These are phyloP conservation scores for Sphaerulina vaccinii DNA, from an alignment of 2,329 filamentous ascomycete genomes.

Conservation along the genomic window DNA sequence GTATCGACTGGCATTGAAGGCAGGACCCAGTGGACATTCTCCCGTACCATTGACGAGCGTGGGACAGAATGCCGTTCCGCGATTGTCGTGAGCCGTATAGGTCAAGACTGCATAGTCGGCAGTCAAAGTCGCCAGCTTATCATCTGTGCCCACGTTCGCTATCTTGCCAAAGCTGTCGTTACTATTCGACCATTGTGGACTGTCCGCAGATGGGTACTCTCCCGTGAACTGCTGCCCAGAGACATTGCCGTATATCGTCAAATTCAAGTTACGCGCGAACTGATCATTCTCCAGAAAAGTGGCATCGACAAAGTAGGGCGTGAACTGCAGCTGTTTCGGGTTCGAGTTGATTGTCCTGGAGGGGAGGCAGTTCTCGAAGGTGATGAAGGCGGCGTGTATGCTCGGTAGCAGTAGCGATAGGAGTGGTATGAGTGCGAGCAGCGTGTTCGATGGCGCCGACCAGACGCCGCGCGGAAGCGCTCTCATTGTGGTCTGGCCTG, in stretches of 20 bases:
- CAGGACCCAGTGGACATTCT: slow-evolving; percentile 72
- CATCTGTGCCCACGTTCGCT: slow-evolving; percentile 61
- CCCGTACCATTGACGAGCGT: slow-evolving; percentile 53
- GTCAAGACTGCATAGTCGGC: slow-evolving; percentile 71
- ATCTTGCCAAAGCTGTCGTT: slow-evolving; percentile 74
- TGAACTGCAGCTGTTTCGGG: slow-evolving; percentile 70
- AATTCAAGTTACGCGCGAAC: slow-evolving; percentile 63
- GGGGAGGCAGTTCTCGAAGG: slow-evolving; percentile 80
- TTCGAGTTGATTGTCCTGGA: slow-evolving; percentile 58
- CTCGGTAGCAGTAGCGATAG: slow-evolving; percentile 45
- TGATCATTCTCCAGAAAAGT: slow-evolving; percentile 60
- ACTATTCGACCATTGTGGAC: slow-evolving; percentile 61
- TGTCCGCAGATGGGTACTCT: slow-evolving; percentile 58
- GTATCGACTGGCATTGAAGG: slow-evolving; percentile 60
- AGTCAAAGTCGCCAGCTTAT: slow-evolving; percentile 70
- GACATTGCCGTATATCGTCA: slow-evolving; percentile 90
- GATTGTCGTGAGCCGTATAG: slow-evolving; percentile 65
- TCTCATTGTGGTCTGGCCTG: slow-evolving; percentile 20
- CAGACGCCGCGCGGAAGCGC: slow-evolving; percentile 23
- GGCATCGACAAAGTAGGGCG: slow-evolving; percentile 72
- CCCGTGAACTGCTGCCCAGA: slow-evolving; percentile 64
- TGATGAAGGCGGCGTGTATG: slow-evolving; percentile 64
- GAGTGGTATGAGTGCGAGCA: slow-evolving; percentile 30
- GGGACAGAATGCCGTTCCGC: slow-evolving; percentile 64
- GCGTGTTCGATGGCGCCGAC: slow-evolving; percentile 9